Percentiles rank a stretch among this genome's conserved stretches.
Evolutionary conservation across 805 yeast genomes (phyloP).

Genomic region (Wickerhamiella kurtzmanii): DNA sequence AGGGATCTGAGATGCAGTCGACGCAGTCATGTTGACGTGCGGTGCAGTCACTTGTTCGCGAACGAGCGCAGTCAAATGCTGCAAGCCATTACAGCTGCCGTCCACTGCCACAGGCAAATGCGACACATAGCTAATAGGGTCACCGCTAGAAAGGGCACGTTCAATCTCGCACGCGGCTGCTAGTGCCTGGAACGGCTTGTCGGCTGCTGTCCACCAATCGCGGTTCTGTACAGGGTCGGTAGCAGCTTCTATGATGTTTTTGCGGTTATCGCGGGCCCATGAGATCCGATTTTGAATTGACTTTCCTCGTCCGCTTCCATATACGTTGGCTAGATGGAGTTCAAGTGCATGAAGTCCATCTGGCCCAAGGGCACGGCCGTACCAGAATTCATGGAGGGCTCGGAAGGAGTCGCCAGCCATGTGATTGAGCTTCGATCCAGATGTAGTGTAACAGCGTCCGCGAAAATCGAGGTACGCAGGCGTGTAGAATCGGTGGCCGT

Average conservation of each 20-base stretch:
- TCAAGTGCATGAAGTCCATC: slow-evolving; percentile 38
- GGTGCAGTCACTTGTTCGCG: slow-evolving; percentile 41
- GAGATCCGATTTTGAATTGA: slow-evolving; percentile 31
- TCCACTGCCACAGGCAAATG: slow-evolving; percentile 42
- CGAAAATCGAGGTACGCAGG: slow-evolving; percentile 44
- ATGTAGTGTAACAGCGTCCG: slow-evolving; percentile 40
- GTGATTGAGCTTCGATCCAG: slow-evolving; percentile 37
- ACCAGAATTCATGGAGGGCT: slow-evolving; percentile 38
- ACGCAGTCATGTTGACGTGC: slow-evolving; percentile 37
- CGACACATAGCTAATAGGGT: slow-evolving; percentile 32
- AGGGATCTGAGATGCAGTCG: slow-evolving; percentile 26
- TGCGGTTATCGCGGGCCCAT: slow-evolving; percentile 32
- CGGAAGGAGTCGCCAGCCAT: slow-evolving; percentile 40
- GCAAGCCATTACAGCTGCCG: slow-evolving; percentile 47
- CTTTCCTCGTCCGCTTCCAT: slow-evolving; percentile 36
- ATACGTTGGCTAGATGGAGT: slow-evolving; percentile 40
- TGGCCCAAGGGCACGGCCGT: slow-evolving; percentile 34
- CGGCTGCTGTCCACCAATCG: slow-evolving; percentile 38
- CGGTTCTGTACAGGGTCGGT: slow-evolving; percentile 29
- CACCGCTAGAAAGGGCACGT: slow-evolving; percentile 31
- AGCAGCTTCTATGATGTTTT: slow-evolving; percentile 30
- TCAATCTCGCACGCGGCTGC: slow-evolving; percentile 37
- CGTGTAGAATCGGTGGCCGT: slow-evolving; percentile 29
- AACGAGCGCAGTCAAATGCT: slow-evolving; percentile 46
- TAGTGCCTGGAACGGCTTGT: slow-evolving; percentile 43